Conservation (phyloP, 805 yeast species). For the Cyberlindnera veronae region DNA sequence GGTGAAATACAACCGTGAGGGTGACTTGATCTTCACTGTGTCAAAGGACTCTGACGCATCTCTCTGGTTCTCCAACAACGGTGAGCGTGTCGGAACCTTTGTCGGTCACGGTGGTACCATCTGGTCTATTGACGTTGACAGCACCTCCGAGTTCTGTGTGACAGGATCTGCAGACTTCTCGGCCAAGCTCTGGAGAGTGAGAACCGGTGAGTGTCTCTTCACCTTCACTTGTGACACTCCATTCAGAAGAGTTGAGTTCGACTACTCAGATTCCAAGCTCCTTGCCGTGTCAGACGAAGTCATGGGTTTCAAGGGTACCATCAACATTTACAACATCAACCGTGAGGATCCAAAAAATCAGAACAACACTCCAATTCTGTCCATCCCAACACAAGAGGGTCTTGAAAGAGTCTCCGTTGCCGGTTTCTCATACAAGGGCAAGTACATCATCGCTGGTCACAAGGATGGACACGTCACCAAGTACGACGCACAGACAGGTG, state of each 20-base stretch:
- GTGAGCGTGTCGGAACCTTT: conserved; percentile 94
- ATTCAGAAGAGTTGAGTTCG: conserved; percentile 86
- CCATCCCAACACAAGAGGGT: conserved; percentile 57
- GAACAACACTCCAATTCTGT: conserved; percentile 51
- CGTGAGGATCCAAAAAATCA: conserved; percentile 44
- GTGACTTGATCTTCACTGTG: conserved; percentile 87
- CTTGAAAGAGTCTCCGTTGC: conserved; percentile 73
- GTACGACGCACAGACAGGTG: conserved; percentile 74
- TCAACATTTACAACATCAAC: conserved; percentile 62
- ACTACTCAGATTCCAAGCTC: conserved; percentile 64
- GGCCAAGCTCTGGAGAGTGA: conserved; percentile 79
- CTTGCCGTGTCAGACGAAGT: conserved; percentile 85
- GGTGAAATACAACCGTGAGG: conserved; percentile 92
- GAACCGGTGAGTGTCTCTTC: conserved; percentile 70
- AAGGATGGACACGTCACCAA: conserved; percentile 83
- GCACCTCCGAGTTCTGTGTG: conserved; percentile 59
- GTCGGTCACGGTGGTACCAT: conserved; percentile 90
- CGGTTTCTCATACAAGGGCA: conserved; percentile 77
- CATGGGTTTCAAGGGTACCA: conserved; percentile 83
- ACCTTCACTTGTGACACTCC: conserved; percentile 79
- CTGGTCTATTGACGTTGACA: conserved; percentile 88
- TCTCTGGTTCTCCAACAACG: conserved; percentile 92
- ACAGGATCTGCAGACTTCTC: conserved; percentile 92
- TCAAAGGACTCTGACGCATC: conserved; percentile 89
- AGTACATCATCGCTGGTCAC: conserved; percentile 80